Evolutionary conservation across 148 eudicot genomes (phyloP).

Genomic region (Rheum nobile): DNA sequence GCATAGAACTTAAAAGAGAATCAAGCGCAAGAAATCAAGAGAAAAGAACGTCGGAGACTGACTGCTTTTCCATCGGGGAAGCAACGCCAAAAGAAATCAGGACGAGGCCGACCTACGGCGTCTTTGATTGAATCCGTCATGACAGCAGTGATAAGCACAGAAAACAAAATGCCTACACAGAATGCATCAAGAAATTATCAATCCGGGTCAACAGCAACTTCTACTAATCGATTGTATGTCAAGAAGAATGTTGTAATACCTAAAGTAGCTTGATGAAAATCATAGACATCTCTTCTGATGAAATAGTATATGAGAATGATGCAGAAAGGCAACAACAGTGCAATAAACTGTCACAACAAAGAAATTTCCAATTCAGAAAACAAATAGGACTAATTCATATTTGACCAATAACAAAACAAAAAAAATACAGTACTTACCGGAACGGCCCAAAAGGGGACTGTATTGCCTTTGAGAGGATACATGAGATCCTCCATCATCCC

Average conservation of each 20-base stretch:
- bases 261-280: conserved; percentile 74
- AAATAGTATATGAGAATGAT: conserved; percentile 53
- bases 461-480: conserved; percentile 73
- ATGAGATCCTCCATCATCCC: conserved; percentile 80
- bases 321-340: conserved; percentile 60
- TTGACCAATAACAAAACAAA: background rate
- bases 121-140: conserved; percentile 86
- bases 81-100: conserved; percentile 95
- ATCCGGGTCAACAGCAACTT: background rate
- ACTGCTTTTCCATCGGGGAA: conserved; percentile 83
- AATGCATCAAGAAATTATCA: background rate
- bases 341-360: conserved; percentile 44
- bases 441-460: conserved; percentile 84
- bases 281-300: conserved; percentile 71
- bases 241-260: conserved; percentile 28
- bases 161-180: conserved; percentile 58
- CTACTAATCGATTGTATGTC: background rate
- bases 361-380: background rate
- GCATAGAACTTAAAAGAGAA: background rate
- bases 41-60: background rate
- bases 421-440: conserved; percentile 40
- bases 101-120: conserved; percentile 93
- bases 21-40: background rate
- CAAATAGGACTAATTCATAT: background rate
- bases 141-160: conserved; percentile 76